Evolutionary conservation across 176 grass and related monocot genomes (phyloP).

Genomic region (Themeda triandra): DNA sequence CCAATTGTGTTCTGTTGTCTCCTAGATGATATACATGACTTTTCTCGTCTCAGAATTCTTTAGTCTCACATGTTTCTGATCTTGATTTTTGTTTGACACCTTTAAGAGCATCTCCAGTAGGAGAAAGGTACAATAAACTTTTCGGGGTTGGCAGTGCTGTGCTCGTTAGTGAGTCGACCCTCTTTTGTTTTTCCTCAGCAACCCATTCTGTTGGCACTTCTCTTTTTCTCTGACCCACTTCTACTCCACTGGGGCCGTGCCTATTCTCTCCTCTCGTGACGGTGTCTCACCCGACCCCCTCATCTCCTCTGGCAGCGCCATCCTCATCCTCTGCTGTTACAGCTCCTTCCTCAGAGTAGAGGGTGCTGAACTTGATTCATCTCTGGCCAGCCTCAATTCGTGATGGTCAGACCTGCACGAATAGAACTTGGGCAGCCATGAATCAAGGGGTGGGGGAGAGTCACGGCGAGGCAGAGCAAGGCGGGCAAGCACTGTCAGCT

Average conservation of each 20-base stretch:
- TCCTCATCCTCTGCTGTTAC: neutral
- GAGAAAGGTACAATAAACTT: neutral
- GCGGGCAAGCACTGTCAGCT: neutral
- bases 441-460: neutral
- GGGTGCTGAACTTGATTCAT: neutral
- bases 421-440: no score
- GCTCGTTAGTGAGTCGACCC: neutral
- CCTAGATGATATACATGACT: neutral
- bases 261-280: neutral
- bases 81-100: neutral
- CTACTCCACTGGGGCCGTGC: neutral
- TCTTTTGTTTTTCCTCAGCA: neutral
- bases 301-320: neutral
- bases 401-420: neutral
- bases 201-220: neutral
- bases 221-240: neutral
- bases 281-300: neutral
- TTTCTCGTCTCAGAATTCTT: neutral
- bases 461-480: neutral
- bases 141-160: neutral
- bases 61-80: neutral
- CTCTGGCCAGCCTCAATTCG: neutral
- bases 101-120: neutral
- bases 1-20: slow-evolving; percentile 15
- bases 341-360: neutral